Percentiles rank a stretch among this genome's conserved stretches.
Conservation (phyloP, 2,329 filamentous ascomycete species). For the Xylaria sp. region DNA sequence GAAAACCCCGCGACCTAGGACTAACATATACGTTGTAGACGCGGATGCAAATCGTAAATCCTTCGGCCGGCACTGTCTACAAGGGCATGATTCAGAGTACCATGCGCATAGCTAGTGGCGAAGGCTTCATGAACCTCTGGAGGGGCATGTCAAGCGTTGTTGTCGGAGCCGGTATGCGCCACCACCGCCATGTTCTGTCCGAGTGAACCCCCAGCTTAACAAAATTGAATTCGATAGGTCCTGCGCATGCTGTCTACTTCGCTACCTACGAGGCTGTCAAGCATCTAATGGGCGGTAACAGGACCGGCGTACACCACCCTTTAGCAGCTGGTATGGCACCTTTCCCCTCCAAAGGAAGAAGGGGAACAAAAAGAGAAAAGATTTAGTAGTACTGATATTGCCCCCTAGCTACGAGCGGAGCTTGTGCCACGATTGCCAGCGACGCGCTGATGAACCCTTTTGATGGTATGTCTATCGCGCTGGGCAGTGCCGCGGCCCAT, state of each 20-base stretch:
- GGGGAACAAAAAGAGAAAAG: background rate
- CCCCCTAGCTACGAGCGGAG: constrained; percentile 82
- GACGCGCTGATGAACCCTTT: constrained; percentile 99
- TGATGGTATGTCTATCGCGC: constrained; percentile 73
- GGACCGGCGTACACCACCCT: constrained; percentile 87
- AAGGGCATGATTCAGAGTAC: constrained; percentile 92
- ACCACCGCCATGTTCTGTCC: background rate
- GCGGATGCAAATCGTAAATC: constrained; percentile 96
- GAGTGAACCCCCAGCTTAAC: constrained; percentile 1
- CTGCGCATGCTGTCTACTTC: constrained; percentile 97
- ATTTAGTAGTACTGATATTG: constrained; percentile 25
- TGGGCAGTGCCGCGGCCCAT: background rate
- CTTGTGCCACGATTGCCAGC: constrained; percentile 94
- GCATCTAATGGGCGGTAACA: constrained; percentile 93
- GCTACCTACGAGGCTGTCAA: constrained; percentile 98
- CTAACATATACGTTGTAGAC: constrained; percentile 69
- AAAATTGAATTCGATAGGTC: constrained; percentile 66
- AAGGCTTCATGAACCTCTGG: constrained; percentile 94
- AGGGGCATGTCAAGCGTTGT: constrained; percentile 96
- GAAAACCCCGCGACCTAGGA: background rate
- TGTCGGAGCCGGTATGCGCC: constrained; percentile 82
- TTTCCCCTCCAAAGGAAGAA: constrained; percentile 1
- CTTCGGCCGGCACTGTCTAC: constrained; percentile 82
- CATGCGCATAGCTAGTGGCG: constrained; percentile 88
- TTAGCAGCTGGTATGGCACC: constrained; percentile 81